Conservation (phyloP, 306 rosid genomes). For the Vigna reflexopilosa region DNA sequence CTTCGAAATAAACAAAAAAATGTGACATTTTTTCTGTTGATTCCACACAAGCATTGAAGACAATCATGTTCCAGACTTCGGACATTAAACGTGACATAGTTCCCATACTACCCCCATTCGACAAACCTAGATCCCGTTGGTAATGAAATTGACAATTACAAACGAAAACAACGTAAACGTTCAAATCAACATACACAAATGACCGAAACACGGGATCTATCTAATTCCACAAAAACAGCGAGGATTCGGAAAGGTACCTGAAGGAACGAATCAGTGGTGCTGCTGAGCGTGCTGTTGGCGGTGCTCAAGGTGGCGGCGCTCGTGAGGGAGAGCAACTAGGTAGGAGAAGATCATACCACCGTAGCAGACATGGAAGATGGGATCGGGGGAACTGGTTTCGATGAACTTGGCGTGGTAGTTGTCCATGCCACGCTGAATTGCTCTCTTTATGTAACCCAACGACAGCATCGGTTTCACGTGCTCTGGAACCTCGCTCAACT, state of each 20-base stretch:
- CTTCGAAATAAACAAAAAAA: neutral
- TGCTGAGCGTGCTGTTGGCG: constrained; percentile 67
- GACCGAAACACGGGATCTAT: neutral
- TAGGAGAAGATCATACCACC: constrained; percentile 88
- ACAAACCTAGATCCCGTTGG: neutral
- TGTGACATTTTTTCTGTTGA: neutral
- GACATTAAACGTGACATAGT: neutral
- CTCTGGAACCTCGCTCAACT: constrained; percentile 65
- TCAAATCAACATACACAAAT: neutral
- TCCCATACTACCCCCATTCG: neutral
- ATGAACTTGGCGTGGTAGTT: constrained; percentile 80
- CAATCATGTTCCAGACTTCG: neutral
- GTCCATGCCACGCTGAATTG: constrained; percentile 62
- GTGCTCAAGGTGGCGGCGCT: constrained; percentile 88
- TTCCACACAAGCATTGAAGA: neutral
- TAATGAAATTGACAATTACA: neutral
- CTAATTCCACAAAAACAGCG: neutral
- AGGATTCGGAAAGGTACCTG: neutral
- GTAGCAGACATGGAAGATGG: constrained; percentile 71
- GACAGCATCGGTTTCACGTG: constrained; percentile 75
- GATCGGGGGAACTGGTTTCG: constrained; percentile 66
- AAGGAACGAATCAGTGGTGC: constrained; percentile 26
- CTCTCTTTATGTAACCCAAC: constrained; percentile 53
- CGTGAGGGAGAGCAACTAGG: constrained; percentile 79
- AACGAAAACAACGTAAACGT: neutral